Percentiles rank a stretch among this genome's conserved stretches.
Evolutionary conservation across 2,329 filamentous ascomycete genomes (phyloP).

Genomic region (Hypoxylon sp.): DNA sequence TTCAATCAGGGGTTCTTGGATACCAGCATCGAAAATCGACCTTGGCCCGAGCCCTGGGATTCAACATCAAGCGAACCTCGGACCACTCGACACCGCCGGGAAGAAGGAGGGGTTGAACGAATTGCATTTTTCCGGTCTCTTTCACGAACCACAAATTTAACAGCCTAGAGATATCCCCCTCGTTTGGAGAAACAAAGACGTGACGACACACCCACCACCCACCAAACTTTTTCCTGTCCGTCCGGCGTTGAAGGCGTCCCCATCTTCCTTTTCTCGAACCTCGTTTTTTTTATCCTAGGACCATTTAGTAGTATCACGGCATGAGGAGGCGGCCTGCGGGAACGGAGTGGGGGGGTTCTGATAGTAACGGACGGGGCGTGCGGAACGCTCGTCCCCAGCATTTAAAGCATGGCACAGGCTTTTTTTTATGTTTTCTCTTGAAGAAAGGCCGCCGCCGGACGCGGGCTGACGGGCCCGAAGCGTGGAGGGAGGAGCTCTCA

Average conservation of each 20-base stretch:
- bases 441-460: conserved; percentile 4
- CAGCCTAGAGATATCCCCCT: conserved; percentile 43
- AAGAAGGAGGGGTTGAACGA: conserved; percentile 8
- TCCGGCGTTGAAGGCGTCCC: conserved; percentile 45
- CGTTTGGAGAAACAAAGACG: conserved; percentile 42
- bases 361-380: conserved; percentile 22
- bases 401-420: conserved; percentile 35
- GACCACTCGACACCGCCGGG: conserved; percentile 10
- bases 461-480: conserved; percentile 5
- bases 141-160: conserved; percentile 30
- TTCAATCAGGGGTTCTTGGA: conserved; percentile 31
- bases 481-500: conserved; percentile 7
- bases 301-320: conserved; percentile 31
- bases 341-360: conserved; percentile 1
- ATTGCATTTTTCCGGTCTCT: conserved; percentile 28
- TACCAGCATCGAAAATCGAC: conserved; percentile 14
- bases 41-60: conserved; percentile 3
- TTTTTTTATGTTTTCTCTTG: conserved; percentile 17
- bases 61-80: conserved; percentile 16
- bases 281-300: conserved; percentile 35
- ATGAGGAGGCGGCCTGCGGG: conserved; percentile 18
- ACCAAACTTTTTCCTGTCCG: conserved; percentile 27
- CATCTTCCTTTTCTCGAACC: conserved; percentile 30
- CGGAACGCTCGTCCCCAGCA: conserved; percentile 15
- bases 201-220: conserved; percentile 11